Conservation (phyloP, 306 rosid species). For the Potentilla sterilis region DNA sequence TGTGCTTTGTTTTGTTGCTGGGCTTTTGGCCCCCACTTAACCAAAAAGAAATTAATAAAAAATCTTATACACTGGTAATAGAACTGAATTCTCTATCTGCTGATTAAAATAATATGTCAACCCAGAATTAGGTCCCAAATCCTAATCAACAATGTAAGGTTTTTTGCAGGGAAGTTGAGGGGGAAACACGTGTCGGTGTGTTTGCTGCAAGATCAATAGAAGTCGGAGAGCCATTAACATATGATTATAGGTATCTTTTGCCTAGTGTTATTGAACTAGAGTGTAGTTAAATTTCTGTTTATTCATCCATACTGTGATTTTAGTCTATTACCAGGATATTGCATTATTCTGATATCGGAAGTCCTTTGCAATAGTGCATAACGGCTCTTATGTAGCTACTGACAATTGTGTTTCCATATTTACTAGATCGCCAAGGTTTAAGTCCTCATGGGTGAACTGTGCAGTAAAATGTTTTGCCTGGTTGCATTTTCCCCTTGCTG, state of each 20-base stretch:
- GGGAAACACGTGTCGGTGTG: slow-evolving; percentile 86
- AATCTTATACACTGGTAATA: neutral
- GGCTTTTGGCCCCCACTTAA: neutral
- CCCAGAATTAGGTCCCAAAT: neutral
- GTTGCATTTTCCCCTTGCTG: neutral
- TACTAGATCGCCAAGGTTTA: neutral
- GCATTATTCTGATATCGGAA: neutral
- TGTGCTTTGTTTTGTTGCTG: no score
- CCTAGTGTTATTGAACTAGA: slow-evolving; percentile 10
- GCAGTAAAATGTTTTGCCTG: neutral
- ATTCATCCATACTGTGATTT: neutral
- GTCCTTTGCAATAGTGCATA: neutral
- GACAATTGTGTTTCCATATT: neutral
- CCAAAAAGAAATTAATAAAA: neutral
- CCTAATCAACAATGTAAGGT: neutral
- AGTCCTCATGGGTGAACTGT: neutral
- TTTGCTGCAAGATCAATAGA: slow-evolving; percentile 73
- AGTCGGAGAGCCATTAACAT: slow-evolving; percentile 83
- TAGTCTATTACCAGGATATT: neutral
- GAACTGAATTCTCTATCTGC: neutral
- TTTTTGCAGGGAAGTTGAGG: slow-evolving; percentile 82
- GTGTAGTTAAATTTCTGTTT: neutral
- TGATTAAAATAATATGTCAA: neutral
- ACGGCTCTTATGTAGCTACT: neutral
- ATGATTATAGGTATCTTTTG: slow-evolving; percentile 72